Evolutionary conservation across 73 alveolate genomes (phyloP).

Genomic region (Strombidium stylifer): DNA sequence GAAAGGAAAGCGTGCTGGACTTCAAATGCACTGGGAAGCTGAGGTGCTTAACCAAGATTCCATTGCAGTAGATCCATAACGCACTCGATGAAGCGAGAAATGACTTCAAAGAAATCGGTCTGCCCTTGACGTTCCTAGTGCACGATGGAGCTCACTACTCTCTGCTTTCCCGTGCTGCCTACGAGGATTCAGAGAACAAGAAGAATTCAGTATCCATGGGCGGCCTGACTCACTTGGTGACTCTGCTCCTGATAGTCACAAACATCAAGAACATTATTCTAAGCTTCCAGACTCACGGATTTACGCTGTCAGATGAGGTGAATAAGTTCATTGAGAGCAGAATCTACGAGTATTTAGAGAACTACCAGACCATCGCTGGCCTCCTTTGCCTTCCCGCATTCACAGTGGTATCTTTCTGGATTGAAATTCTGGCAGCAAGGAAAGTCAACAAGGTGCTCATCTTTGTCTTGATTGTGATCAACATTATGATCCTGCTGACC

Average conservation of each 20-base stretch:
- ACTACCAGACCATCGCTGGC: slow-evolving; percentile 22
- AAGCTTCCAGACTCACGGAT: background rate
- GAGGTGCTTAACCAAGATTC: too few species aligned
- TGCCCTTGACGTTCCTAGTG: too few species aligned
- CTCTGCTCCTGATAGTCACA: background rate
- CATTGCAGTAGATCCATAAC: too few species aligned
- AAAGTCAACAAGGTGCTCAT: slow-evolving; percentile 7
- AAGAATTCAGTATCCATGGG: too few species aligned
- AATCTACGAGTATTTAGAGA: background rate
- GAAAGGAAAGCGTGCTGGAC: too few species aligned
- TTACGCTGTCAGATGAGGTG: slow-evolving; percentile 11
- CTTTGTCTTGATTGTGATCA: slow-evolving; percentile 15
- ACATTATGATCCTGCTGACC: background rate
- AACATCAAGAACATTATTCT: slow-evolving; percentile 9
- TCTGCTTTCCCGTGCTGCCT: too few species aligned
- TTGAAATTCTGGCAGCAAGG: slow-evolving; percentile 46
- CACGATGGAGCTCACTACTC: too few species aligned
- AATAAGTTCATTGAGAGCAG: background rate
- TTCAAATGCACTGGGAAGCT: too few species aligned
- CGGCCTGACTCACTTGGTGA: slow-evolving; percentile 15
- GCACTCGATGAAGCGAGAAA: too few species aligned
- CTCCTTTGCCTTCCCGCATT: background rate
- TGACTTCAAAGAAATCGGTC: too few species aligned
- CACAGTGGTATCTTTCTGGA: slow-evolving; percentile 20
- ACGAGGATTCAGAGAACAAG: too few species aligned